Evolutionary conservation across 805 yeast species (phyloP).

Genomic region (Lachancea mirantina): DNA sequence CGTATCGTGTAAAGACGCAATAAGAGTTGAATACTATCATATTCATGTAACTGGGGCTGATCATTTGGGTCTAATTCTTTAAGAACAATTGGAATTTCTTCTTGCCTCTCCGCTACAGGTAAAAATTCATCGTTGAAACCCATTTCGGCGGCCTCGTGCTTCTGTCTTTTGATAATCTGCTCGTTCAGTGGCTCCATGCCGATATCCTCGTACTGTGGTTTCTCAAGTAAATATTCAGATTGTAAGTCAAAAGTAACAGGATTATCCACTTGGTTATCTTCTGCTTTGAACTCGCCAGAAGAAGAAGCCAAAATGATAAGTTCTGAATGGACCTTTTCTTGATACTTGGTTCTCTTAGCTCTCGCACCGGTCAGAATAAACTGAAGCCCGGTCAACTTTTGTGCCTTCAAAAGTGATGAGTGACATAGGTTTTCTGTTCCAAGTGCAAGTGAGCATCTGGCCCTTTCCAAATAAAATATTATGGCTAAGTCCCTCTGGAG

Average conservation of each 20-base stretch:
- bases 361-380: slow-evolving; percentile 78
- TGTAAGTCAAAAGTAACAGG: slow-evolving; percentile 59
- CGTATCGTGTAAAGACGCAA: slow-evolving; percentile 56
- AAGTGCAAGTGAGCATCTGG: slow-evolving; percentile 56
- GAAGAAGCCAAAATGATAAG: slow-evolving; percentile 69
- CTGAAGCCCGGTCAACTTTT: slow-evolving; percentile 50
- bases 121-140: slow-evolving; percentile 39
- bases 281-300: slow-evolving; percentile 10
- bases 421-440: slow-evolving; percentile 56
- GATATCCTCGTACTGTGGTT: slow-evolving; percentile 58
- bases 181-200: slow-evolving; percentile 42
- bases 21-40: slow-evolving; percentile 69
- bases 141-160: slow-evolving; percentile 33
- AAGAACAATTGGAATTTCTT: slow-evolving; percentile 53
- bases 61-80: slow-evolving; percentile 64
- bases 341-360: slow-evolving; percentile 82
- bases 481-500: slow-evolving; percentile 36
- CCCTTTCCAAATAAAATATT: slow-evolving; percentile 55
- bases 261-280: slow-evolving; percentile 11
- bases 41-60: slow-evolving; percentile 64
- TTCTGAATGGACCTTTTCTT: slow-evolving; percentile 61
- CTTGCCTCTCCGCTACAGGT: slow-evolving; percentile 56
- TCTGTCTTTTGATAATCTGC: slow-evolving; percentile 33
- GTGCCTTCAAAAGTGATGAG: slow-evolving; percentile 49
- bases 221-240: slow-evolving; percentile 73